Percentiles rank a stretch among this genome's conserved stretches.
phyloP scores from a whole-genome alignment of 106 monocot species.

The Phalaenopsis equestris region DNA sequence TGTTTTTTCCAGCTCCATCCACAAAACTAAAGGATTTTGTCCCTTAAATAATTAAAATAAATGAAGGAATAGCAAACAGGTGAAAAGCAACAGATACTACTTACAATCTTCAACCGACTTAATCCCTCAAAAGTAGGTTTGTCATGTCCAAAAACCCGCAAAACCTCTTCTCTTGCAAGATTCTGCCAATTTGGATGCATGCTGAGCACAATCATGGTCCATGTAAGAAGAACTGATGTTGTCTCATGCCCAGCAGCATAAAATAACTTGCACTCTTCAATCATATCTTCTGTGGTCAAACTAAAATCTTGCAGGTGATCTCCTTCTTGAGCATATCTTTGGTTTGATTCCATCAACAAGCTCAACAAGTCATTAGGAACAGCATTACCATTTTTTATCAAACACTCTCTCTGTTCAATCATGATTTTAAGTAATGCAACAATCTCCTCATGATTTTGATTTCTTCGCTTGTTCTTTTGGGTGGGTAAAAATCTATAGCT shows the following conservation, averaged over 20 bases:
- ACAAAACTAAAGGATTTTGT: too few relatives aligned
- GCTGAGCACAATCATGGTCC: constrained; percentile 43
- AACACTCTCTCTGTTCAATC: constrained; percentile 29
- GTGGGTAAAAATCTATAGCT: constrained; percentile 24
- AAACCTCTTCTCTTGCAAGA: constrained; percentile 49
- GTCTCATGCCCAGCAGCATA: constrained; percentile 78
- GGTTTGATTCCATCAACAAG: constrained; percentile 15
- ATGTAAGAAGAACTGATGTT: constrained; percentile 35
- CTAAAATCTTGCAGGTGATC: not conserved
- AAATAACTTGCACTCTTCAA: constrained; percentile 75
- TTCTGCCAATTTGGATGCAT: constrained; percentile 50
- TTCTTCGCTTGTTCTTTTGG: constrained; percentile 31
- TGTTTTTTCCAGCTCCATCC: too few relatives aligned
- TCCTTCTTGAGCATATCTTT: not conserved
- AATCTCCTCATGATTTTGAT: constrained; percentile 27
- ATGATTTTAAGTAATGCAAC: constrained; percentile 23
- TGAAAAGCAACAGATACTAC: not conserved
- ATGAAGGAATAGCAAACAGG: not conserved
- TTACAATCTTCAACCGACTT: constrained; percentile 19
- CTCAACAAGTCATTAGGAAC: constrained; percentile 12
- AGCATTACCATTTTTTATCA: constrained; percentile 18
- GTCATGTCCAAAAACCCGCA: constrained; percentile 20
- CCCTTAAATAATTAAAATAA: not conserved
- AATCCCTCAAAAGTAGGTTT: constrained; percentile 15
- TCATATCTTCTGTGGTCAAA: constrained; percentile 39